Conservation (phyloP, 768 basidiomycete species). For the Sporobolomyces pararoseus region DNA sequence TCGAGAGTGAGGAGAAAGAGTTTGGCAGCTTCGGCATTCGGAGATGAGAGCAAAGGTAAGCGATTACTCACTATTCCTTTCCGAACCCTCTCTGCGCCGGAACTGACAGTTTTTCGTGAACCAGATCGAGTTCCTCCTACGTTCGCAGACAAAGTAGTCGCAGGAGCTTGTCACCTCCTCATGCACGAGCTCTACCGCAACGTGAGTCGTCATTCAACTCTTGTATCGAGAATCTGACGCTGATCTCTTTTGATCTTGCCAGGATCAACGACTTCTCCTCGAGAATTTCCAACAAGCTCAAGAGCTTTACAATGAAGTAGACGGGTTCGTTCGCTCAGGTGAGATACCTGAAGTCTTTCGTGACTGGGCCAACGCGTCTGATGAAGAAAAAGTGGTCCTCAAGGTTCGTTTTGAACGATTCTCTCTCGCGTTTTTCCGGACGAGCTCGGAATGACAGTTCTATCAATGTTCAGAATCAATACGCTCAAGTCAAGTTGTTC, state of each 20-base stretch:
- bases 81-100: background rate
- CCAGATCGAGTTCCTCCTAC: slow-evolving; percentile 22
- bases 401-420: slow-evolving; percentile 25
- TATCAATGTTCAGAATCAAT: slow-evolving; percentile 35
- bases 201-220: slow-evolving; percentile 3
- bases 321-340: slow-evolving; percentile 10
- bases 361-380: slow-evolving; percentile 35
- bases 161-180: slow-evolving; percentile 29
- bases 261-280: slow-evolving; percentile 32
- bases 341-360: slow-evolving; percentile 39
- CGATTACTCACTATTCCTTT: background rate
- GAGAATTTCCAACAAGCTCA: slow-evolving; percentile 20
- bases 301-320: slow-evolving; percentile 3
- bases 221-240: background rate
- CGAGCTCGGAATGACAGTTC: background rate
- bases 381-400: slow-evolving; percentile 40
- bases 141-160: slow-evolving; percentile 35
- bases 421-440: background rate
- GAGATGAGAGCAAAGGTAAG: background rate
- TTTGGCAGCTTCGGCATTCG: slow-evolving; percentile 15
- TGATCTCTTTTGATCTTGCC: background rate
- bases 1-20: slow-evolving; percentile 33
- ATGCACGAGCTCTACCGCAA: slow-evolving; percentile 36
- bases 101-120: background rate
- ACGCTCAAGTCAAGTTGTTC: slow-evolving; percentile 42